Evolutionary conservation across 768 basidiomycete species (phyloP), one percentile per base, ranked within the genome.

Genomic region (Ramaria rubella): DNA sequence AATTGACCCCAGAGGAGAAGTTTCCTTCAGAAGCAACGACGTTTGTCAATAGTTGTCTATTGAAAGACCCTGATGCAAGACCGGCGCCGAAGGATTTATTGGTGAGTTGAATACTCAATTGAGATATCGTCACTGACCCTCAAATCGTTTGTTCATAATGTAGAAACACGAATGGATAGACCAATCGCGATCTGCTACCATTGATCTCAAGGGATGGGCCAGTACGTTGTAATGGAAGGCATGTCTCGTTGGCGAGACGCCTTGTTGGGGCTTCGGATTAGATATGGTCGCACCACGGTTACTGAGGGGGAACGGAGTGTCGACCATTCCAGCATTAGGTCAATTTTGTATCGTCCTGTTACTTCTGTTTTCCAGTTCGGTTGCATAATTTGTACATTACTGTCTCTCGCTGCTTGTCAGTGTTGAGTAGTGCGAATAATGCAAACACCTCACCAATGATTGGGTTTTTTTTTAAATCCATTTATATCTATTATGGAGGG

Each of bases 1-100:
- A 81, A 66, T 70, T 99, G 61, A 85, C 85, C 11, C 82, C 84
- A 1, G 84, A 87, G 57, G 86, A 85, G 33, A 78, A 77, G 61
- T 87, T 81, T 77, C 86, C 89, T 3, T 69, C 70, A 52, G 81
- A 86, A 66, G 87, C 90, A 23, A 89, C 91, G 63, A 75, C 75
- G 49, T 98, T 99, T 61, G 83, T 98, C 44, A 88, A 96, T 67
- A 84, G 82, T 46, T 98, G 94, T 73, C 69, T 98, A 71, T 63
- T 86, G 68, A 99, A 99, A 73, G 91, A 97, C 67, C 93, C 92
- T 5, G 85, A 86, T 57, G 73, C 72, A 59, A 76, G 95, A 65
- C 84, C 77, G 72, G 90, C 90, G 29, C 94, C 94, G 6, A 94
- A 92, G 68, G 90, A 95, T 64, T 71, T 97, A 19, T 69, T 89